Conservation (phyloP, 495 filamentous ascomycete genomes). For the Xylaria telfairii region DNA sequence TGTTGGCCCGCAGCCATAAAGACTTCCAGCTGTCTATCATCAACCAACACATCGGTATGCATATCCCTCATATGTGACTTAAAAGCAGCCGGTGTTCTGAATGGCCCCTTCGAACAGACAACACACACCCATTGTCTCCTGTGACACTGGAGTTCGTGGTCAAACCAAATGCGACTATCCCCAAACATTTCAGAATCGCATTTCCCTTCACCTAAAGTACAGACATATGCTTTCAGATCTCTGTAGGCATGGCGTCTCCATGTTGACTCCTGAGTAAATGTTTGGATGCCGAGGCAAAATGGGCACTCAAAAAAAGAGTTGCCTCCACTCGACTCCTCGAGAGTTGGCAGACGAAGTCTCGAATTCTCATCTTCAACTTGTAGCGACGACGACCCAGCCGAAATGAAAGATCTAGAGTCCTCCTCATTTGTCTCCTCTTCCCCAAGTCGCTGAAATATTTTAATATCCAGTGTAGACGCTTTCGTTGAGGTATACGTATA, state of each 20-base stretch:
- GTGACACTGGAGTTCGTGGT: neutral
- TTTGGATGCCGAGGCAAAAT: neutral
- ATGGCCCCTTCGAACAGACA: neutral
- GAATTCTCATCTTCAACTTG: neutral
- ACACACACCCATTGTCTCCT: neutral
- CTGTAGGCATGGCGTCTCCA: neutral
- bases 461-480: too few species aligned
- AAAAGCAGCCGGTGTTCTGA: neutral
- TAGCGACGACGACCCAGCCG: neutral
- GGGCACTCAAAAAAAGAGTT: neutral
- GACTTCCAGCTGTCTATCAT: neutral
- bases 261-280: neutral
- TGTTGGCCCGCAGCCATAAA: neutral
- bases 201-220: neutral
- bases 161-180: neutral
- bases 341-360: neutral
- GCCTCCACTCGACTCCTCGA: neutral
- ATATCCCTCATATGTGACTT: neutral
- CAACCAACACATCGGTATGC: neutral
- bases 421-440: too few species aligned
- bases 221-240: conserved; percentile 2
- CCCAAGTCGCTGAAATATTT: too few species aligned
- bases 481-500: too few species aligned
- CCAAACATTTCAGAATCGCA: neutral
- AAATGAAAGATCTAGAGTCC: too few species aligned